phyloP scores from a whole-genome alignment of 2,329 filamentous ascomycete genomes.

The Plenodomus biglobosus region DNA sequence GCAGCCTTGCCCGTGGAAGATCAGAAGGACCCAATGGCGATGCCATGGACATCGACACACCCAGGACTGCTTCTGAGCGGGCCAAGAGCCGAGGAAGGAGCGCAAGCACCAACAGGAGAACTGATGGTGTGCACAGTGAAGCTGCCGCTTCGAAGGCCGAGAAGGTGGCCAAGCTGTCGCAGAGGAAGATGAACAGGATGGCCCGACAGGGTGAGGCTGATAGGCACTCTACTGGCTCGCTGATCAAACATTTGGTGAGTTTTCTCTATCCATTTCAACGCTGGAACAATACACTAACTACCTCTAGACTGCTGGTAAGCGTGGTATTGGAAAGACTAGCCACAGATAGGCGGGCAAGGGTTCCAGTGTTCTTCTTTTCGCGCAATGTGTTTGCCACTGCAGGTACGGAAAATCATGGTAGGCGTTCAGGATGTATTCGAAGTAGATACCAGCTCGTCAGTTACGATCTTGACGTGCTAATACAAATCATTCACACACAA shows the following conservation, averaged over 20 bases:
- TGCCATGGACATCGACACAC: slow-evolving; percentile 68
- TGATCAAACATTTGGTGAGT: slow-evolving; percentile 90
- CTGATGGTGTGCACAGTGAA: slow-evolving; percentile 74
- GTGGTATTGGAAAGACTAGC: slow-evolving; percentile 86
- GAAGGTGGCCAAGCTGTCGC: slow-evolving; percentile 80
- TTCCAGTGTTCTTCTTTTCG: slow-evolving; percentile 12
- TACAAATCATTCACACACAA: slow-evolving; percentile 8
- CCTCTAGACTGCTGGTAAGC: slow-evolving; percentile 78
- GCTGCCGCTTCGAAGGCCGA: slow-evolving; percentile 75
- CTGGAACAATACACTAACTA: slow-evolving; percentile 15
- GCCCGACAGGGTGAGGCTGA: slow-evolving; percentile 96
- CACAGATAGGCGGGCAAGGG: slow-evolving; percentile 45
- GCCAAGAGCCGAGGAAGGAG: slow-evolving; percentile 72
- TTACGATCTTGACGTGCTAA: slow-evolving; percentile 22
- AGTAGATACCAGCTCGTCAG: slow-evolving; percentile 32
- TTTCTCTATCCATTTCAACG: slow-evolving; percentile 6
- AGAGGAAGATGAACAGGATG: slow-evolving; percentile 99
- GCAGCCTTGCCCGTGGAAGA: slow-evolving; percentile 65
- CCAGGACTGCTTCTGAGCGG: slow-evolving; percentile 48
- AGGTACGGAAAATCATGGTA: slow-evolving; percentile 30
- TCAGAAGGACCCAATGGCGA: slow-evolving; percentile 57
- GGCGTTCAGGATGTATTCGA: slow-evolving; percentile 32
- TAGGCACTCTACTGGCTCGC: slow-evolving; percentile 77
- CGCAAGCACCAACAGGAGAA: slow-evolving; percentile 68
- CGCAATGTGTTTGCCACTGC: slow-evolving; percentile 9